These are phyloP conservation scores for Phaeosphaeriaceae sp. DNA, from an alignment of 2,329 filamentous ascomycete genomes.

Conservation along the genomic window DNA sequence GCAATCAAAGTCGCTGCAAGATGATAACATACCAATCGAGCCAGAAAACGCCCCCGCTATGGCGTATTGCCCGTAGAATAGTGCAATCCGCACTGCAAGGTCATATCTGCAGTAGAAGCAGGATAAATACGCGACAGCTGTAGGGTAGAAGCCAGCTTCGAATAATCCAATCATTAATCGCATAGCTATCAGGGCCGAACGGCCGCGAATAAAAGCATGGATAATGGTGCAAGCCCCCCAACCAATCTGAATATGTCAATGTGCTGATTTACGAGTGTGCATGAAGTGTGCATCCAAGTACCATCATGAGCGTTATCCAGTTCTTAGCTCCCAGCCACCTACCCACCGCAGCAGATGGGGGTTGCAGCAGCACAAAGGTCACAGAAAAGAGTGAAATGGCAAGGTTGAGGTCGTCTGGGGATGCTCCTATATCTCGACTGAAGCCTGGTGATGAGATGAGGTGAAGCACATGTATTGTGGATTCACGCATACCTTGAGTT, in stretches of 20 bases:
- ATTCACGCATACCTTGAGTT: slow-evolving; percentile 23
- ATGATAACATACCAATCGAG: slow-evolving; percentile 35
- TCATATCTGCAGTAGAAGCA: slow-evolving; percentile 56
- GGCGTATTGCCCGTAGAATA: slow-evolving; percentile 54
- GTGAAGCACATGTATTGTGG: too few species aligned
- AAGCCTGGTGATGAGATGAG: slow-evolving; percentile 19
- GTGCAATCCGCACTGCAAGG: slow-evolving; percentile 53
- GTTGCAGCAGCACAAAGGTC: slow-evolving; percentile 32
- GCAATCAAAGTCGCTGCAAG: too few species aligned
- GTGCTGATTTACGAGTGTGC: background rate
- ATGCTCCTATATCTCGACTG: slow-evolving; percentile 27
- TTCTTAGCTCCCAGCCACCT: slow-evolving; percentile 29
- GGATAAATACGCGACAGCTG: slow-evolving; percentile 61
- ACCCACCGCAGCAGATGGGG: slow-evolving; percentile 25
- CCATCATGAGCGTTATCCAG: slow-evolving; percentile 28
- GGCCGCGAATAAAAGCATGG: slow-evolving; percentile 29
- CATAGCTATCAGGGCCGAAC: slow-evolving; percentile 24
- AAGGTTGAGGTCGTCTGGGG: slow-evolving; percentile 30
- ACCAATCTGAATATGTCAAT: slow-evolving; percentile 20
- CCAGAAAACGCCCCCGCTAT: slow-evolving; percentile 53
- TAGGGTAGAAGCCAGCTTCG: slow-evolving; percentile 64
- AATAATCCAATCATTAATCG: slow-evolving; percentile 47
- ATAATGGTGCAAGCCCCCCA: slow-evolving; percentile 33
- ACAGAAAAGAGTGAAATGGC: slow-evolving; percentile 35
- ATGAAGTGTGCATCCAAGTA: background rate